These are phyloP conservation scores for Pugionium cornutum DNA, from an alignment of 345 rosid genomes.

Conservation along the genomic window DNA sequence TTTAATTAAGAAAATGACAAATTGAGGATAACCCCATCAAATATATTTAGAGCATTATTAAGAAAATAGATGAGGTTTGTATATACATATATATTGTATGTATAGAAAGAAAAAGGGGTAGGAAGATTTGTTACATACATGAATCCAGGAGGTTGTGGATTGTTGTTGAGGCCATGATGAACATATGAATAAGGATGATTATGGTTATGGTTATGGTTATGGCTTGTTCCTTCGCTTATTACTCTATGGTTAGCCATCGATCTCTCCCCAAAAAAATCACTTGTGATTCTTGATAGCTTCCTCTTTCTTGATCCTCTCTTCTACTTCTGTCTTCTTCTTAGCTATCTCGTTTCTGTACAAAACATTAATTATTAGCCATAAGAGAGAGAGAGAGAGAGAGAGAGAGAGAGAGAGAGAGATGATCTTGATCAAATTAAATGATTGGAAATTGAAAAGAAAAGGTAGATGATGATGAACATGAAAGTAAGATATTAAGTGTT, in stretches of 20 bases:
- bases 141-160: slow-evolving; percentile 56
- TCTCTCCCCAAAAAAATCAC: too few species aligned
- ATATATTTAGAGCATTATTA: neutral
- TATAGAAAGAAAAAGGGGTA: neutral
- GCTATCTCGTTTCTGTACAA: slow-evolving; percentile 33
- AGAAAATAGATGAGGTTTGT: slow-evolving; percentile 5
- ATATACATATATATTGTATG: neutral
- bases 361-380: slow-evolving; percentile 18
- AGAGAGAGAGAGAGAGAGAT: neutral
- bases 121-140: slow-evolving; percentile 68
- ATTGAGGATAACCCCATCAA: neutral
- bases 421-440: slow-evolving; percentile 24
- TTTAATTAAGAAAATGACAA: slow-evolving; percentile 19
- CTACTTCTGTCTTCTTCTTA: slow-evolving; percentile 21
- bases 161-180: slow-evolving; percentile 66
- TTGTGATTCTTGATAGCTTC: slow-evolving; percentile 15
- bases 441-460: slow-evolving; percentile 32
- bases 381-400: neutral
- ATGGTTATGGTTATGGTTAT: slow-evolving; percentile 63
- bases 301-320: slow-evolving; percentile 39
- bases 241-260: slow-evolving; percentile 71
- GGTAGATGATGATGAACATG: slow-evolving; percentile 41
- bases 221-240: slow-evolving; percentile 64
- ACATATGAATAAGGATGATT: slow-evolving; percentile 63
- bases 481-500: slow-evolving; percentile 31